These are phyloP conservation scores for Polyporus tsugae DNA, from an alignment of 1,284 basidiomycete genomes.

Conservation along the genomic window DNA sequence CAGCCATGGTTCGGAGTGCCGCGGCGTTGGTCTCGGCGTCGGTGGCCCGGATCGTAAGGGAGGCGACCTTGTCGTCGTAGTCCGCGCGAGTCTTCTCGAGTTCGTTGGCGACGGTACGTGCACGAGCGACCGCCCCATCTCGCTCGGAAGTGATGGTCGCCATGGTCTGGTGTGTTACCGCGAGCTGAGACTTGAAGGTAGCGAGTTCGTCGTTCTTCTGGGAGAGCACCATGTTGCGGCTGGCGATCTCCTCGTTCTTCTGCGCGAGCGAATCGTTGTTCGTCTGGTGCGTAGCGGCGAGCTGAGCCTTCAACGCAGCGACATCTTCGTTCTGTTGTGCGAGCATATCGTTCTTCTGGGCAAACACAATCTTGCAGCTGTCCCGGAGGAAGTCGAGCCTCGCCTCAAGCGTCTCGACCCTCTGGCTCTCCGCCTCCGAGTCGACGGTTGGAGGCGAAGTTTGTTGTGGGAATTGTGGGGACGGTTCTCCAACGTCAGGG, in stretches of 20 bases:
- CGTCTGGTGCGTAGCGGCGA: neutral
- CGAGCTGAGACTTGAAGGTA: neutral
- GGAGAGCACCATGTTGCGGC: neutral
- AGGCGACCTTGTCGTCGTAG: neutral
- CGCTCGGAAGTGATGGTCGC: neutral
- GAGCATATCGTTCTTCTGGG: neutral
- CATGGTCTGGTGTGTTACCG: neutral
- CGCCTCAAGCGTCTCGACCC: neutral
- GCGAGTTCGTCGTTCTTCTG: neutral
- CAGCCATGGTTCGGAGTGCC: neutral
- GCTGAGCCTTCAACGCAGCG: neutral
- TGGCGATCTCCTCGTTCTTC: neutral
- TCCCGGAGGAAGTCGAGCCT: conserved; percentile 1
- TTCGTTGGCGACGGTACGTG: neutral
- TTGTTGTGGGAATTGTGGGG: neutral
- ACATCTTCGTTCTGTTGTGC: neutral
- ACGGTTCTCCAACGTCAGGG: neutral
- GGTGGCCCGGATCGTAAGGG: neutral
- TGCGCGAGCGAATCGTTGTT: neutral
- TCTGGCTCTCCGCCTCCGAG: neutral
- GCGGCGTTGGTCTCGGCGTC: neutral
- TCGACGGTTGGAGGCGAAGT: neutral
- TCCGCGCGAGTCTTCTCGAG: neutral
- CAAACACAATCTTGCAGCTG: neutral
- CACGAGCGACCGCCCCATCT: neutral